These are phyloP conservation scores for Rutstroemia sp. DNA, from an alignment of 2,329 filamentous ascomycete genomes.

Conservation along the genomic window DNA sequence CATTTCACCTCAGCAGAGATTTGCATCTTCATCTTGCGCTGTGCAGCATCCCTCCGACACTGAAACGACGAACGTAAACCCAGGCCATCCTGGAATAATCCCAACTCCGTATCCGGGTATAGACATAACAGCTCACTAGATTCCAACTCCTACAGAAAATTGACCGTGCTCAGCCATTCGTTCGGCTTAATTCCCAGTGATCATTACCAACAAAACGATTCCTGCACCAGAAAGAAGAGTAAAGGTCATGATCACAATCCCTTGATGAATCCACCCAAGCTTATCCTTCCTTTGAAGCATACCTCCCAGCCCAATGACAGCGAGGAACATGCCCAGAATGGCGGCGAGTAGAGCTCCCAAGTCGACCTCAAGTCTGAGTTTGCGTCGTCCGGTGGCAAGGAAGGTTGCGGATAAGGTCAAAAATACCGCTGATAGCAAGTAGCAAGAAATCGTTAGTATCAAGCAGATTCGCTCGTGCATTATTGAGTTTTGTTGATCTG, in stretches of 20 bases:
- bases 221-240: slow-evolving; percentile 40
- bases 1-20: too few relatives aligned
- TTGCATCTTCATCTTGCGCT: too few relatives aligned
- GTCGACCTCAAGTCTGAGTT: slow-evolving; percentile 64
- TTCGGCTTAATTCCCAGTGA: slow-evolving; percentile 33
- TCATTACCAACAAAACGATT: slow-evolving; percentile 44
- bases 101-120: too few relatives aligned
- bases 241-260: slow-evolving; percentile 39
- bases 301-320: slow-evolving; percentile 52
- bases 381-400: slow-evolving; percentile 59
- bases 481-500: slow-evolving; percentile 41
- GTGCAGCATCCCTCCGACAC: too few relatives aligned
- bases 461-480: slow-evolving; percentile 50
- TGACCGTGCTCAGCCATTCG: too few relatives aligned
- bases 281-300: slow-evolving; percentile 45
- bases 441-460: slow-evolving; percentile 45
- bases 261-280: slow-evolving; percentile 36
- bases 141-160: too few relatives aligned
- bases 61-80: too few relatives aligned
- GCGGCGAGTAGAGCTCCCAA: slow-evolving; percentile 64
- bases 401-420: slow-evolving; percentile 58
- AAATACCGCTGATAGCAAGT: slow-evolving; percentile 53
- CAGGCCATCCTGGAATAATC: too few relatives aligned
- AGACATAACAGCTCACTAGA: too few relatives aligned
- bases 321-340: slow-evolving; percentile 57